Conservation (phyloP, 306 rosid genomes). For the Sindora glabra region DNA sequence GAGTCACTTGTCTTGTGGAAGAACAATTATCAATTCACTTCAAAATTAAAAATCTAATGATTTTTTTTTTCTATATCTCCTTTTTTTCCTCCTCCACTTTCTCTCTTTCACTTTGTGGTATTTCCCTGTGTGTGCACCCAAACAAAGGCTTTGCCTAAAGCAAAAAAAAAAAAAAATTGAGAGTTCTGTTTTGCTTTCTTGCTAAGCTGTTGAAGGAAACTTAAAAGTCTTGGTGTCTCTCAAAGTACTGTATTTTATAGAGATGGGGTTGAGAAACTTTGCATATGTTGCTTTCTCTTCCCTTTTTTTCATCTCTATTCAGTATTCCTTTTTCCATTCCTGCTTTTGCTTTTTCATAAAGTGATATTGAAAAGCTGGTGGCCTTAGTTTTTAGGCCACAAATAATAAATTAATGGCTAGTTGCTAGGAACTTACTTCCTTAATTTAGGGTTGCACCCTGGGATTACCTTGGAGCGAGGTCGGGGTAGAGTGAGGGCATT, state of each 20-base stretch:
- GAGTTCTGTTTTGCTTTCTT: constrained; percentile 39
- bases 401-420: constrained; percentile 35
- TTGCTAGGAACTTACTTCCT: constrained; percentile 34
- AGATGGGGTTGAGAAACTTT: constrained; percentile 47
- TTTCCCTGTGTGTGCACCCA: constrained; percentile 46
- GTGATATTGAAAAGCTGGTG: constrained; percentile 57
- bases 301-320: constrained; percentile 40
- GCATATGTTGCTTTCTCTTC: constrained; percentile 38
- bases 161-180: too few species aligned
- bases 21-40: constrained; percentile 9
- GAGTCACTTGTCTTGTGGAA: neutral
- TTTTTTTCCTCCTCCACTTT: constrained; percentile 19
- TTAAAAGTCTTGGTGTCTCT: constrained; percentile 29
- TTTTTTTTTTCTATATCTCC: neutral
- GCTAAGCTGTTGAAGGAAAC: constrained; percentile 41
- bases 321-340: constrained; percentile 40
- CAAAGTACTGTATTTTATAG: constrained; percentile 42
- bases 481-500: constrained; percentile 24
- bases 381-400: constrained; percentile 32
- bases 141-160: constrained; percentile 55
- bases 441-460: constrained; percentile 47
- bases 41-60: constrained; percentile 12
- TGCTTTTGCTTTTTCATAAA: constrained; percentile 49
- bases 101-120: constrained; percentile 33
- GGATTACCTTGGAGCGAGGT: constrained; percentile 30